Evolutionary conservation across 2,329 filamentous ascomycete genomes (phyloP).

Genomic region (Cytospora piceicola): DNA sequence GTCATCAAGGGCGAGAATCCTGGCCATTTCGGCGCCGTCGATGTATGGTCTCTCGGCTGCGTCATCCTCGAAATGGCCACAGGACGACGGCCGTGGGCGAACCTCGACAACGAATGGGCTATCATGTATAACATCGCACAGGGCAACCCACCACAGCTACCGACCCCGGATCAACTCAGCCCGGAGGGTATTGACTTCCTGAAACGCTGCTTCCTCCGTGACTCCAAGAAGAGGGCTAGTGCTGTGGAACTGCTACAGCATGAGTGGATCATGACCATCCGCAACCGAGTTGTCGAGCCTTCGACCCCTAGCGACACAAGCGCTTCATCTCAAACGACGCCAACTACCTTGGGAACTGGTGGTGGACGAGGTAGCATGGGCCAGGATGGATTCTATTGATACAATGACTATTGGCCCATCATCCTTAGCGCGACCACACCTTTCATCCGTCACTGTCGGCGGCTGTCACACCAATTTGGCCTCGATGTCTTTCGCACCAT

Average conservation of each 20-base stretch:
- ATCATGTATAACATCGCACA: constrained; percentile 99
- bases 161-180: constrained; percentile 80
- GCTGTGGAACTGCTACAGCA: constrained; percentile 91
- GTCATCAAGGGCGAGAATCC: constrained; percentile 89
- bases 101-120: constrained; percentile 97
- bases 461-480: not conserved
- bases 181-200: constrained; percentile 86
- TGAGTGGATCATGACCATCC: constrained; percentile 79
- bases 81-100: constrained; percentile 90
- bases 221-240: constrained; percentile 76
- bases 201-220: constrained; percentile 80
- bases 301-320: constrained; percentile 63
- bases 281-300: constrained; percentile 67
- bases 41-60: constrained; percentile 96
- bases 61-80: constrained; percentile 98
- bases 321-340: constrained; percentile 47
- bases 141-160: constrained; percentile 88
- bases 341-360: constrained; percentile 36
- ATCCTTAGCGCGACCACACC: not conserved
- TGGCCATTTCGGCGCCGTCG: constrained; percentile 82
- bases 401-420: not conserved
- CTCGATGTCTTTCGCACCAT: not conserved
- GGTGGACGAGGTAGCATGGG: constrained; percentile 37
- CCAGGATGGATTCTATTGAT: constrained; percentile 42
- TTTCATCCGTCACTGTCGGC: not conserved